Conservation (phyloP, 1,139 yeast species). For the Blastobotrys serpentis region DNA sequence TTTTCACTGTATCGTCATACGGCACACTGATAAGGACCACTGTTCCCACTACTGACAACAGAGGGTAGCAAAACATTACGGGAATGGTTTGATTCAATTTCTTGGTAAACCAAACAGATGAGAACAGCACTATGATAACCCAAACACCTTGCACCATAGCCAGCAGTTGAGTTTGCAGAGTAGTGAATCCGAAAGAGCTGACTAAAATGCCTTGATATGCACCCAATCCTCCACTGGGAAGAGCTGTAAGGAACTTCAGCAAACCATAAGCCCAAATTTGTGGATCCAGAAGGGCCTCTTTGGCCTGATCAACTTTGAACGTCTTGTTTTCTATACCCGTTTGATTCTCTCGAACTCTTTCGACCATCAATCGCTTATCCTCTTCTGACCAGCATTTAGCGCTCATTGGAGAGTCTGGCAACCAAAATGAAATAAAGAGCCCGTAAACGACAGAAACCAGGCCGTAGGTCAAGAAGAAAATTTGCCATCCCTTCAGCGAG, state of each 20-base stretch:
- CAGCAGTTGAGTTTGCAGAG: slow-evolving; percentile 19
- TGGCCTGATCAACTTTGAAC: slow-evolving; percentile 51
- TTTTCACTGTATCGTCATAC: slow-evolving; percentile 11
- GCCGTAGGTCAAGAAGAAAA: slow-evolving; percentile 48
- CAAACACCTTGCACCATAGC: slow-evolving; percentile 19
- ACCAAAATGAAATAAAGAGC: slow-evolving; percentile 40
- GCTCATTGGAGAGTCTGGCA: slow-evolving; percentile 51
- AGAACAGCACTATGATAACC: slow-evolving; percentile 14
- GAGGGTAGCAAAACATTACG: slow-evolving; percentile 16
- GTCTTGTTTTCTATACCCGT: slow-evolving; percentile 53
- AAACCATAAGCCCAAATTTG: slow-evolving; percentile 47
- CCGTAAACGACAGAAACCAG: slow-evolving; percentile 48
- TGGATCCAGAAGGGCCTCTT: slow-evolving; percentile 39
- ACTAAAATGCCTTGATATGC: slow-evolving; percentile 22
- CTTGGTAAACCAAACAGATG: slow-evolving; percentile 12
- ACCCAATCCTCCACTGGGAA: slow-evolving; percentile 33
- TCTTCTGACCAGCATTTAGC: slow-evolving; percentile 50
- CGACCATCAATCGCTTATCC: slow-evolving; percentile 46
- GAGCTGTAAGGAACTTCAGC: slow-evolving; percentile 23
- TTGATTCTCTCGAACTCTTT: slow-evolving; percentile 46
- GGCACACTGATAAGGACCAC: slow-evolving; percentile 14
- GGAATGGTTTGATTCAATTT: slow-evolving; percentile 12
- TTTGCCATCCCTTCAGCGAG: slow-evolving; percentile 45
- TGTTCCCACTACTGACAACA: slow-evolving; percentile 16
- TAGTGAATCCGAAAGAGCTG: slow-evolving; percentile 18